Conservation (phyloP, 805 yeast genomes). For the Metschnikowia shivogae region DNA sequence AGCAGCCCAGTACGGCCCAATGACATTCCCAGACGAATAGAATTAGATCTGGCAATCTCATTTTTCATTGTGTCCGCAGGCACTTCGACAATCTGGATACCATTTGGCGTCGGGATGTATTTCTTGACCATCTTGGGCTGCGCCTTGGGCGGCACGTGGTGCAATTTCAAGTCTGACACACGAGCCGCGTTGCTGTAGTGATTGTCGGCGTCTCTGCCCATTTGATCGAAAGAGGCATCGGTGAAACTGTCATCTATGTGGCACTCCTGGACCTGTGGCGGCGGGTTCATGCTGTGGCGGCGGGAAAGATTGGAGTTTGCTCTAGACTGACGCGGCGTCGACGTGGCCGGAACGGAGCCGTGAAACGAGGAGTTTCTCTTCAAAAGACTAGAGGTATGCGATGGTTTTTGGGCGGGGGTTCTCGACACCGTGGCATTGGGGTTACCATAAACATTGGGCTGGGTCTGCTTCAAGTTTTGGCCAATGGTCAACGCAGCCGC, state of each 20-base stretch:
- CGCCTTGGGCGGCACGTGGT: slow-evolving; percentile 14
- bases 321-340: slow-evolving; percentile 8
- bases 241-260: slow-evolving; percentile 30
- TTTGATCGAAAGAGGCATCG: slow-evolving; percentile 30
- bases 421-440: slow-evolving; percentile 10
- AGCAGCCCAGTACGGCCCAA: slow-evolving; percentile 23
- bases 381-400: slow-evolving; percentile 14
- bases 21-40: slow-evolving; percentile 31
- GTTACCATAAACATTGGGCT: slow-evolving; percentile 13
- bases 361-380: slow-evolving; percentile 16
- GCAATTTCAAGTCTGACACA: slow-evolving; percentile 33
- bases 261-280: slow-evolving; percentile 8
- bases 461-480: slow-evolving; percentile 22
- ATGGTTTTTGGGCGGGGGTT: slow-evolving; percentile 15
- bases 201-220: slow-evolving; percentile 16
- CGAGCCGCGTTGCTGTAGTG: slow-evolving; percentile 31
- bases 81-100: slow-evolving; percentile 65
- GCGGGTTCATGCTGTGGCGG: slow-evolving; percentile 7
- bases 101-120: slow-evolving; percentile 71
- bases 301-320: slow-evolving; percentile 8
- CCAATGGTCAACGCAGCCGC: slow-evolving; percentile 46
- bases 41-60: slow-evolving; percentile 38
- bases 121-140: slow-evolving; percentile 51
- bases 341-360: slow-evolving; percentile 7
- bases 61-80: slow-evolving; percentile 44